Evolutionary conservation across 768 basidiomycete genomes (phyloP).

Genomic region (Podaxis rugospora): DNA sequence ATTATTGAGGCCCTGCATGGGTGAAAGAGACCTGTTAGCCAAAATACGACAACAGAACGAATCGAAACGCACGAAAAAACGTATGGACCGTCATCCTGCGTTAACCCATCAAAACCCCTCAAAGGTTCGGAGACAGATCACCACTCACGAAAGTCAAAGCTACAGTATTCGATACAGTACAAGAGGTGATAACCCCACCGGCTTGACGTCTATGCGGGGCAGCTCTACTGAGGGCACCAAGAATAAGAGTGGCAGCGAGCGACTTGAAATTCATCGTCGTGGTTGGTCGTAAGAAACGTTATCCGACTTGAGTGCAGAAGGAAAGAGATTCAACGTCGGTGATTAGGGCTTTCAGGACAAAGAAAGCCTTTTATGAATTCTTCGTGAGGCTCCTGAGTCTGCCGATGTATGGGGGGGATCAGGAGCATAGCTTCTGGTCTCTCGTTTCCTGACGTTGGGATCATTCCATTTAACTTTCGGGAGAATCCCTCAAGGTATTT

Average conservation of each 20-base stretch:
- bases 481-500: no score
- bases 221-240: not conserved
- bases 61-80: conserved; percentile 26
- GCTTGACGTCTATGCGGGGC: not conserved
- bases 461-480: no score
- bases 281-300: not conserved
- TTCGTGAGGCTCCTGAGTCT: no score
- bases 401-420: no score
- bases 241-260: not conserved
- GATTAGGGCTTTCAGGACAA: not conserved
- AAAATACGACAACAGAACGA: not conserved
- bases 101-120: not conserved
- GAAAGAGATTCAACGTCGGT: not conserved
- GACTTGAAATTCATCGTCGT: not conserved
- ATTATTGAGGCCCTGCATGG: conserved; percentile 18
- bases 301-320: not conserved
- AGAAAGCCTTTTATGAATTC: no score
- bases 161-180: not conserved
- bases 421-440: no score
- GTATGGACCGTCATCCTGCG: conserved; percentile 41
- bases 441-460: no score
- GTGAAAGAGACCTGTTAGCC: not conserved
- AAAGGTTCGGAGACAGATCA: not conserved
- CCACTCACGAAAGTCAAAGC: conserved; percentile 5
- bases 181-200: not conserved